Evolutionary conservation across 345 rosid genomes (phyloP), one percentile per base, ranked within the genome.

Genomic region (Excoecaria agallocha): DNA sequence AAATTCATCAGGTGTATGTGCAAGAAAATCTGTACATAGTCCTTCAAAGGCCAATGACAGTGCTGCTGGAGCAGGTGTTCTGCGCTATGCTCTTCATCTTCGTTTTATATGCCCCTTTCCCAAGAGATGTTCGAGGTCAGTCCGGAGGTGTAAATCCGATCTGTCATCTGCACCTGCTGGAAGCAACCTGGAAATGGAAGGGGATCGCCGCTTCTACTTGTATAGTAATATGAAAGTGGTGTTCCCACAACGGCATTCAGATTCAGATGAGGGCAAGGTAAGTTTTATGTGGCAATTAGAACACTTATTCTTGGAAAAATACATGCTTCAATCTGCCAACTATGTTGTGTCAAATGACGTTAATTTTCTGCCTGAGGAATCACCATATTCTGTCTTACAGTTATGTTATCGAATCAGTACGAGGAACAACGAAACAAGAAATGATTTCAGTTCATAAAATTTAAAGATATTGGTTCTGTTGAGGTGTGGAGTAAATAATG

Each of bases 181-280:
- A 65, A 64, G 35, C 60, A 71, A 65, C 46, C 46, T 71, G 72
- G 63, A 66, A 49, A 46, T 60, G 73, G 86, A 81, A 12, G 86
- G 75, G 24, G 87, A 90, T 37, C 80, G 92, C 69, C 89, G 90
- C 46, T 94, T 94, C 84, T 92, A 89, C 77, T 77, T 94, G 65
- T 90, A 89, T 82, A 89, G 88, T 56, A 93, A 94, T 68, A 72
- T 94, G 86, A 92, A 94, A 86, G 97, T 87, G 2, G 93, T 94
- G 59, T 94, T 94, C 79, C 96, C 96, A 24, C 98, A 90, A 69
- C 96, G 97, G 65, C 98, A 94, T 86, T 86, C 97, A 22, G 98
- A 94, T 72, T 66, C 92, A 24, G 97, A 94, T 55, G 98, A 94
- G 88, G 97, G 98, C 84, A 92, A 92, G 97, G 98, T 94, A 88